Percentiles rank a stretch among this genome's conserved stretches.
Conservation (phyloP, 73 alveolate genomes). For the Paramecium caudatum region DNA sequence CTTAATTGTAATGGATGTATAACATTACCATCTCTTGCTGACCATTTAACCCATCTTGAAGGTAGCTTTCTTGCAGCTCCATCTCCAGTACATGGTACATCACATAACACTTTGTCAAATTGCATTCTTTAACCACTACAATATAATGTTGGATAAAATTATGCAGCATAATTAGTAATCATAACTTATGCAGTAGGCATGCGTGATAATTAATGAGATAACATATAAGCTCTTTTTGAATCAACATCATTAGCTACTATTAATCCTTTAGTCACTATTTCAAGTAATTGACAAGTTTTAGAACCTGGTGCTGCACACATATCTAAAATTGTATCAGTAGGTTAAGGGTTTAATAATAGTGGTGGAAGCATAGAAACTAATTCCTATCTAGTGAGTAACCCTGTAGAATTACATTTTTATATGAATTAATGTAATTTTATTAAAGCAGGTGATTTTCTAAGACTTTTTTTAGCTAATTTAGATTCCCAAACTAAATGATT, state of each 20-base stretch:
- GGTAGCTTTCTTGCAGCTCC: conserved; percentile 99
- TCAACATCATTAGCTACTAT: conserved; percentile 98
- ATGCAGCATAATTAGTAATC: conserved; percentile 94
- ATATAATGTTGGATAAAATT: conserved; percentile 89
- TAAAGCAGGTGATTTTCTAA: conserved; percentile 88
- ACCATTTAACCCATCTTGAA: conserved; percentile 97
- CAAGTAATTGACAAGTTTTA: conserved; percentile 97
- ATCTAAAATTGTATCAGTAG: conserved; percentile 85
- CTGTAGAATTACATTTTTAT: conserved; percentile 91
- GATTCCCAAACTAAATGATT: conserved; percentile 90
- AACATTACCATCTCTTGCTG: conserved; percentile 90
- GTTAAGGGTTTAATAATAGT: conserved; percentile 88
- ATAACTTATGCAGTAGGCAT: conserved; percentile 90
- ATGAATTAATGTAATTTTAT: conserved; percentile 90
- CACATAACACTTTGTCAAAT: conserved; percentile 97
- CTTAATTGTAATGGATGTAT: conserved; percentile 95
- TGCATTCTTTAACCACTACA: conserved; percentile 72
- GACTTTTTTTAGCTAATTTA: conserved; percentile 86
- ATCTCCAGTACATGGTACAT: conserved; percentile 99
- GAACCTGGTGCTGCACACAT: conserved; percentile 99
- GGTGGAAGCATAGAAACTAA: conserved; percentile 99
- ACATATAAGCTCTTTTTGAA: conserved; percentile 94
- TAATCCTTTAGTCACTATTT: conserved; percentile 88
- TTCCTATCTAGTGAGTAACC: conserved; percentile 96
- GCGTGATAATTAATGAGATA: conserved; percentile 95